These are phyloP conservation scores for Moricandia moricandioides DNA, from an alignment of 345 rosid species.

Conservation along the genomic window DNA sequence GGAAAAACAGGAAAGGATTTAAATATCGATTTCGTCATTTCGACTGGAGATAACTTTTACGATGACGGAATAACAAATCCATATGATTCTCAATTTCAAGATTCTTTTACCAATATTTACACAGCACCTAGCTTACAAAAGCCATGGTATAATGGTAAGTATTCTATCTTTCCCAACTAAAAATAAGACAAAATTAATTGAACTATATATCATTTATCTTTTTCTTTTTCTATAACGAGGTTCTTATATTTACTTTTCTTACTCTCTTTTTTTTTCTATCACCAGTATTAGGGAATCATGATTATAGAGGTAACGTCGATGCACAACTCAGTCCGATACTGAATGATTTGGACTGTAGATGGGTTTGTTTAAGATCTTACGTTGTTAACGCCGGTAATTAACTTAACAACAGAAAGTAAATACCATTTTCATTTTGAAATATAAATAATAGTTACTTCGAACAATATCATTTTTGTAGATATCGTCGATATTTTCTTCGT, in stretches of 20 bases:
- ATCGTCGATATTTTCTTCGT: conserved; percentile 58
- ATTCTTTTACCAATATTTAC: conserved; percentile 46
- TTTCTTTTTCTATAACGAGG: background rate
- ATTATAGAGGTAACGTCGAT: conserved; percentile 54
- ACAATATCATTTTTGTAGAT: conserved; percentile 31
- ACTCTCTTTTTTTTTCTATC: too few species aligned
- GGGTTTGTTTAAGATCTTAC: conserved; percentile 57
- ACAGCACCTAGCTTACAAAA: conserved; percentile 46
- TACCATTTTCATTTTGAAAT: background rate
- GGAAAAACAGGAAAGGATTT: conserved; percentile 41
- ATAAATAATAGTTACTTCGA: background rate
- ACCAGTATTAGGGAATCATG: conserved; percentile 63
- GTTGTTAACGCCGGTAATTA: conserved; percentile 46
- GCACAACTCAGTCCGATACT: conserved; percentile 54
- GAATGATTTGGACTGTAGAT: conserved; percentile 40
- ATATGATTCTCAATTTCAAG: conserved; percentile 41
- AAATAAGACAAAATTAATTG: background rate
- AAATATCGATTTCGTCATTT: conserved; percentile 44
- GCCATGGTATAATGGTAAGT: conserved; percentile 50
- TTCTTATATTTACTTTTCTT: background rate
- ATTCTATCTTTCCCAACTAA: background rate
- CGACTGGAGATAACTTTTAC: conserved; percentile 57
- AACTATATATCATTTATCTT: background rate
- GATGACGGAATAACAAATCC: conserved; percentile 43
- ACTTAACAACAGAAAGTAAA: too few species aligned